phyloP scores from a whole-genome alignment of 192 early-diverging fungal species.

The Geosiphon pyriformis region DNA sequence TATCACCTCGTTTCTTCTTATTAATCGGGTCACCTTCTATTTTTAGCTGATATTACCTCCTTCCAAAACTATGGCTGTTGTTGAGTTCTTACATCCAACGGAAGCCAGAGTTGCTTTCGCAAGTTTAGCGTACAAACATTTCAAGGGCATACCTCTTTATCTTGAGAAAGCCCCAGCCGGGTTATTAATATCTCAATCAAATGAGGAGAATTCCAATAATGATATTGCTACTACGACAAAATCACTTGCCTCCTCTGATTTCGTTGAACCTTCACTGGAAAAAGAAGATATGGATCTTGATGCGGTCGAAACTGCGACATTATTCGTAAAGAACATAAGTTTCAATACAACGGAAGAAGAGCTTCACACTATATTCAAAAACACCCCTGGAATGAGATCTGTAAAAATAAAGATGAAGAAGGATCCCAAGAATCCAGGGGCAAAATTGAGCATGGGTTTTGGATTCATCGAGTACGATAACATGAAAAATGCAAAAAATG shows the following conservation, averaged over 20 bases:
- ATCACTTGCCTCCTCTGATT: constrained; percentile 40
- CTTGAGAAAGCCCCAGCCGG: constrained; percentile 89
- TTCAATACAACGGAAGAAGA: constrained; percentile 84
- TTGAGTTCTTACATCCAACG: constrained; percentile 85
- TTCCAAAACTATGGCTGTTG: constrained; percentile 85
- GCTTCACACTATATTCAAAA: constrained; percentile 66
- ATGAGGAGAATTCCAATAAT: constrained; percentile 32
- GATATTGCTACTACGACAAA: constrained; percentile 35
- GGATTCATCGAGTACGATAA: constrained; percentile 91
- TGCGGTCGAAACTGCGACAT: constrained; percentile 55
- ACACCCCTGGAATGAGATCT: constrained; percentile 72
- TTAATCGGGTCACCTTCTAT: background rate
- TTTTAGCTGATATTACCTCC: constrained; percentile 77
- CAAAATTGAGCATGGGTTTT: constrained; percentile 90
- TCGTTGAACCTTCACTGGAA: constrained; percentile 38
- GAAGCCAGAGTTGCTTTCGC: constrained; percentile 89
- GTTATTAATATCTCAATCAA: constrained; percentile 57
- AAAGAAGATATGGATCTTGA: constrained; percentile 40
- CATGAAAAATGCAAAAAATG: constrained; percentile 75
- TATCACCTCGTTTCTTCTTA: too few species aligned
- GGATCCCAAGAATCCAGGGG: constrained; percentile 76
- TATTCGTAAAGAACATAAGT: constrained; percentile 96
- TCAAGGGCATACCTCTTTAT: constrained; percentile 88
- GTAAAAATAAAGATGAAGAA: constrained; percentile 80
- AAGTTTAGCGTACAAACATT: constrained; percentile 83